Base-by-base conservation (phyloP, 768 basidiomycete species). In the Auriscalpium vulgare region DNA sequence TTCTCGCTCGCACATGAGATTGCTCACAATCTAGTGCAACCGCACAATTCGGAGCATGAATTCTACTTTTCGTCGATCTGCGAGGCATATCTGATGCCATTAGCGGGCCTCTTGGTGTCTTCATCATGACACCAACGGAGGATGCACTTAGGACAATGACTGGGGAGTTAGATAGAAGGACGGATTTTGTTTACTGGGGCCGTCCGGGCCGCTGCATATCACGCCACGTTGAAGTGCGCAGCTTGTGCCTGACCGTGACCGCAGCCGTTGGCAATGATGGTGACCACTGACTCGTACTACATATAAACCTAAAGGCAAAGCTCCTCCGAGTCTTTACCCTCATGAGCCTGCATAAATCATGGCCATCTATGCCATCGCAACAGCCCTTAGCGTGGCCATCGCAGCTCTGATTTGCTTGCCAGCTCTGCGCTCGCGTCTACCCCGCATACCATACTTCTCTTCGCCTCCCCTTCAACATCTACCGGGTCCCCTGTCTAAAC, bases 21-120 rank as follows among this genome's bases (percentile, higher is more conserved):
- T 61, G 91, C 91, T 9, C 94, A 97, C 70, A 97, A 95, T 65
- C 74, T 97, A 2, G 86, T 95, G 14, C 77, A 83, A 44, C 80
- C 83, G 0, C 95, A 97, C 64, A 94, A 95, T 67, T 85, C 90
- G 1, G 87, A 94, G 65, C 94, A 95, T 61, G 91, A 93, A 60
- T 97, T 97, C 69, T 97, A 91, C 69, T 94, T 95, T 64, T 91
- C 91, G 34, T 84, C 89, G 7, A 88, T 97, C 17, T 90, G 88
- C 60, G 91, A 97, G 70, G 79, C 76, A 37, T 77, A 79, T 64
- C 66, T 85, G 29, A 59, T 74, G 51, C 64, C 69, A 17, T 69
- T 85, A 19, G 21, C 54, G 43, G 37, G 16, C 36, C 19, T 61
- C 16, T 49, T 59, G 34, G 7, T 49, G 10, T 36, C 23, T 17